Evolutionary conservation across 176 grass and related monocot genomes (phyloP).

Genomic region (Musa troglodytarum): DNA sequence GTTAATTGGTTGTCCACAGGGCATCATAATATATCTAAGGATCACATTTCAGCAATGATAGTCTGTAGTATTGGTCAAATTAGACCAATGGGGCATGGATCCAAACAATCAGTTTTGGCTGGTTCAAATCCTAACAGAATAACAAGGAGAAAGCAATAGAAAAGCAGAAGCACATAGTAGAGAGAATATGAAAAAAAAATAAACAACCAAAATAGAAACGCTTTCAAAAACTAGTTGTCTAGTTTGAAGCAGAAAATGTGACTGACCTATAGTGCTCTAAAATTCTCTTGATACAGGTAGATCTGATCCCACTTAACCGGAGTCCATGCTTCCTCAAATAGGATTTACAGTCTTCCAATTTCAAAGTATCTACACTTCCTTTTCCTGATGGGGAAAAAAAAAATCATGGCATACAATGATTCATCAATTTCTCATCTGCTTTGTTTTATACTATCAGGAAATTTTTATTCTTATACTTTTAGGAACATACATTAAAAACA

Average conservation of each 20-base stretch:
- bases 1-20: no score
- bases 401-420: conserved; percentile 3
- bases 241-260: conserved; percentile 1
- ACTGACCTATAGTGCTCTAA: conserved; percentile 55
- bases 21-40: no score
- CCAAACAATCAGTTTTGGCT: no score
- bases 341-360: conserved; percentile 51
- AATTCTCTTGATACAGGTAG: conserved; percentile 49
- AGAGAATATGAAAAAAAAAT: no score
- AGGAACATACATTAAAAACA: background rate
- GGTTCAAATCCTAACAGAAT: no score
- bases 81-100: no score
- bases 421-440: background rate
- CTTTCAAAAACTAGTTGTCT: conserved; percentile 2
- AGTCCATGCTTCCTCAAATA: conserved; percentile 56
- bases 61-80: no score
- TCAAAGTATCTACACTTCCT: conserved; percentile 38
- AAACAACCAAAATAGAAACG: background rate
- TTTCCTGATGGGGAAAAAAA: conserved; percentile 31
- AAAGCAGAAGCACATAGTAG: no score
- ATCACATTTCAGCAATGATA: no score
- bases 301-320: conserved; percentile 36
- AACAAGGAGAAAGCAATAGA: no score
- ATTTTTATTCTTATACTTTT: background rate
- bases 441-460: background rate